Base-by-base conservation (phyloP, 345 rosid species). In the Bretschneidera sinensis region DNA sequence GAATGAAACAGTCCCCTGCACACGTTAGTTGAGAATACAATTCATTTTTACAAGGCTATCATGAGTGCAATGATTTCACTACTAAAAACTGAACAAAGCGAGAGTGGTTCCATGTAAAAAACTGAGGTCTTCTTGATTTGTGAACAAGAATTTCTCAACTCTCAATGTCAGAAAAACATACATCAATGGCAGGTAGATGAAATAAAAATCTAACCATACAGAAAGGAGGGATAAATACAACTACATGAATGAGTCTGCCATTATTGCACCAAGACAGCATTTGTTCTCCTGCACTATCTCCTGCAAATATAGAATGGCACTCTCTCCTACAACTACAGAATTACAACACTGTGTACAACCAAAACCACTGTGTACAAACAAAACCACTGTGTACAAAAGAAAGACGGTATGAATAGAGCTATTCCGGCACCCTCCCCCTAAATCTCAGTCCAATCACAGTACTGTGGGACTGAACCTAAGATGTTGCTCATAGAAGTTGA, bases 401-500 rank as follows among this genome's bases (percentile, higher is more conserved):
- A 39, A 11, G 15, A 5, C 15, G 4, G 45, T 39, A 39, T 39
- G 11, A 14, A 5, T 39, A 11, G 16, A 14, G 10, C 35, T 31
- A 31, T 9, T 4, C 45, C 45, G 2, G 10, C 45, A 39, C 10
- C 45, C 45, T 39, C 11, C 2, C 11, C 11, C 45, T 39, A 14
- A 4, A 11, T 39, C 45, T 39, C 45, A 39, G 9, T 24, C 71
- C 23, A 28, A 49, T 81, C 73, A 78, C 20, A 78, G 58, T 6
- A n/a, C n/a, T 6, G 76, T 63, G 14, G 76, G 78, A 68, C 69
- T 79, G 90, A 86, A 86, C 80, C 83, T 90, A 73, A 92, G 90
- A 81, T 88, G 85, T 66, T 88, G 90, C 89, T 92, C 98, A 28
- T 92, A 92, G 76, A 81, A 95, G 62, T 81, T 79, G 74, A 95